phyloP scores from a whole-genome alignment of 1,284 basidiomycete species.

The Hemileia vastatrix region DNA sequence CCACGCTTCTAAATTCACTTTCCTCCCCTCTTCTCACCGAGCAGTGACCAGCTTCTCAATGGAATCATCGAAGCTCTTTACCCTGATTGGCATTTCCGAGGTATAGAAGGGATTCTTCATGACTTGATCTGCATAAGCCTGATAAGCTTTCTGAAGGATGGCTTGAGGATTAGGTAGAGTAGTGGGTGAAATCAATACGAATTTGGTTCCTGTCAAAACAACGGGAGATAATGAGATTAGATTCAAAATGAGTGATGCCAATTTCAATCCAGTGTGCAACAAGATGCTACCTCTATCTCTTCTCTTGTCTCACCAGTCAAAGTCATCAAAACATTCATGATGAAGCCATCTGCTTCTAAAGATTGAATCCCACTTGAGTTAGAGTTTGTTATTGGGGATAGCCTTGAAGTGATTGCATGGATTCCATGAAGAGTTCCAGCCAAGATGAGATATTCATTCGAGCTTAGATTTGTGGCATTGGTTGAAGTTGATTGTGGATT shows the following conservation, averaged over 20 bases:
- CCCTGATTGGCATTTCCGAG: slow-evolving; percentile 95
- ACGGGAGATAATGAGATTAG: background rate
- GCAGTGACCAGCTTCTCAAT: too few species aligned
- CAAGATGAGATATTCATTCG: slow-evolving; percentile 95
- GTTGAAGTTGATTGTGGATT: slow-evolving; percentile 6
- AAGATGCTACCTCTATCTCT: background rate
- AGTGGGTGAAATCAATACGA: slow-evolving; percentile 76
- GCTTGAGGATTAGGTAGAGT: slow-evolving; percentile 54
- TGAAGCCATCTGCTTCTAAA: slow-evolving; percentile 88
- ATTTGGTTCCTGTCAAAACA: slow-evolving; percentile 73
- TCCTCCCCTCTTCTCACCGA: too few species aligned
- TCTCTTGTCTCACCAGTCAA: slow-evolving; percentile 64
- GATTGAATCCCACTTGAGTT: slow-evolving; percentile 70
- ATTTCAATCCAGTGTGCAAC: background rate
- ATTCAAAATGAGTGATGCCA: slow-evolving; percentile 14
- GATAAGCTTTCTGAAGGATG: slow-evolving; percentile 38
- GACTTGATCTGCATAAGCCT: slow-evolving; percentile 59
- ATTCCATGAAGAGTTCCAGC: slow-evolving; percentile 96
- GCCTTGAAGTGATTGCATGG: slow-evolving; percentile 87
- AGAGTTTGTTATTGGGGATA: slow-evolving; percentile 63
- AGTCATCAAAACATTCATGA: slow-evolving; percentile 77
- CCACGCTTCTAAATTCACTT: too few species aligned
- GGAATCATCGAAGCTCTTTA: slow-evolving; percentile 76
- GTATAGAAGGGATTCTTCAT: slow-evolving; percentile 99
- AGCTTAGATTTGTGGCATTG: slow-evolving; percentile 51